Percentiles rank a stretch among this genome's conserved stretches.
Conservation (phyloP, 768 basidiomycete genomes). For the Trametes elegans region DNA sequence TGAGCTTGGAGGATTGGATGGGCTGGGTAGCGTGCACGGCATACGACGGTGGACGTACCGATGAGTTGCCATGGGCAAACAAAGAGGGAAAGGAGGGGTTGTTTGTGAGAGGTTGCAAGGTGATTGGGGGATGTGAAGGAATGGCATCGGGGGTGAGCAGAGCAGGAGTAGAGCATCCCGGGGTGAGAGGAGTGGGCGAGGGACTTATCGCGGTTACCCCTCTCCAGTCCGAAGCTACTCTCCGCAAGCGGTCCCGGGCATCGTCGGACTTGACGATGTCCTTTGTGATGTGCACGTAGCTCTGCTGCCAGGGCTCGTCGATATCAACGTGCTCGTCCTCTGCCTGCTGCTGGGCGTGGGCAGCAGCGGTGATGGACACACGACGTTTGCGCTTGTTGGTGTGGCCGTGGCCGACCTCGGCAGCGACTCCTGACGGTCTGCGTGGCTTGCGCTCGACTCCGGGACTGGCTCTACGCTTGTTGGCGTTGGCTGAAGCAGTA, state of each 20-base stretch:
- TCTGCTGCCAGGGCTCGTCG: slow-evolving; percentile 45
- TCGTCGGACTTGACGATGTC: slow-evolving; percentile 45
- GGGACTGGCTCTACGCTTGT: slow-evolving; percentile 37
- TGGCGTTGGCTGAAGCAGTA: slow-evolving; percentile 23
- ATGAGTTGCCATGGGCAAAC: slow-evolving; percentile 33
- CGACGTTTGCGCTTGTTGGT: slow-evolving; percentile 38
- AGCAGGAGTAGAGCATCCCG: slow-evolving; percentile 34
- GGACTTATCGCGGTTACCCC: slow-evolving; percentile 56
- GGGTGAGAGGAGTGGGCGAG: slow-evolving; percentile 28
- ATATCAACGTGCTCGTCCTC: slow-evolving; percentile 51
- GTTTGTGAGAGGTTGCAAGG: slow-evolving; percentile 33
- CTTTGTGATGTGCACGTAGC: slow-evolving; percentile 44
- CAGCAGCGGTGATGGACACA: slow-evolving; percentile 34
- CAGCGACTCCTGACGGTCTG: slow-evolving; percentile 35
- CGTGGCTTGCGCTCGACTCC: slow-evolving; percentile 38
- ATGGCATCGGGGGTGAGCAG: slow-evolving; percentile 30
- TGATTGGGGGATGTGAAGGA: slow-evolving; percentile 27
- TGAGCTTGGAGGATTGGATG: slow-evolving; percentile 51
- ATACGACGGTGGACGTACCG: slow-evolving; percentile 56
- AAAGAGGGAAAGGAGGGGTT: slow-evolving; percentile 34
- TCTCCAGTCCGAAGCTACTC: slow-evolving; percentile 63
- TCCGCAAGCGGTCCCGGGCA: slow-evolving; percentile 49
- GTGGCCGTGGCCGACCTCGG: slow-evolving; percentile 35
- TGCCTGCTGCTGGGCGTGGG: slow-evolving; percentile 12
- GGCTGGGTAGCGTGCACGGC: slow-evolving; percentile 62